Evolutionary conservation across 2,329 filamentous ascomycete genomes (phyloP), one percentile per base, ranked within the genome.

Genomic region (Aspergillus pseudoterreus): DNA sequence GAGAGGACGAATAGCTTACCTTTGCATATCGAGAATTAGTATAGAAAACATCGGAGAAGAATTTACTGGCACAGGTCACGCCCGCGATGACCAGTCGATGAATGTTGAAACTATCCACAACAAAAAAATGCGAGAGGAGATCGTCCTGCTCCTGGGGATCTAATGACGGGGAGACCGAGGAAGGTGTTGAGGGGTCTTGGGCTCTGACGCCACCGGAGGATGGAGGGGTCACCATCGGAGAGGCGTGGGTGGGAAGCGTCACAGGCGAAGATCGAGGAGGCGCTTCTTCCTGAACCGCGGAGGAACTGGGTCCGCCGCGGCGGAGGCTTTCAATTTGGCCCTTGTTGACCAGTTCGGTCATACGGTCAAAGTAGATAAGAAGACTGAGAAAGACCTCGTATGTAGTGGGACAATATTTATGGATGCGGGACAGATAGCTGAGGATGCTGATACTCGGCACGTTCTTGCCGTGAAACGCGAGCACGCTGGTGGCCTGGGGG

Each of bases 21-120:
- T 97, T 99, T 54, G 94, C 94, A 71, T 99, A 99, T 84, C 94
- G 84, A 50, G 94, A 97, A 72, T 99, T 99, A 9, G 94, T 99
- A 70, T 97, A 99, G 65, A 99, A 99, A 38, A 97, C 92, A 74
- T 99, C 84, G 4, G 92, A 97, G 74, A 99, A 99, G 79, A 97
- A 99, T 73, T 99, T 99, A 82, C 92, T 97, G 4, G 94, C 92
- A 72, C 94, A 97, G 3, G 94, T 99, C 42, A 99, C 94, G 33
- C 92, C 94, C 2, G 94, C 90, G 68, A 99, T 99, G 49, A 97
- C 92, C 50, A 99, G 78, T 50, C 94, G 86, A 69, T 99, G 94
- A 57, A 99, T 97, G 73, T 99, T 99, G 77, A 94, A 99, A 74
- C 94, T 97, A 74, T 99, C 94, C 10, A 97, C 94, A 38, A 97